phyloP scores from a whole-genome alignment of 169 alveolate genomes.

The Plasmodium gaboni region DNA sequence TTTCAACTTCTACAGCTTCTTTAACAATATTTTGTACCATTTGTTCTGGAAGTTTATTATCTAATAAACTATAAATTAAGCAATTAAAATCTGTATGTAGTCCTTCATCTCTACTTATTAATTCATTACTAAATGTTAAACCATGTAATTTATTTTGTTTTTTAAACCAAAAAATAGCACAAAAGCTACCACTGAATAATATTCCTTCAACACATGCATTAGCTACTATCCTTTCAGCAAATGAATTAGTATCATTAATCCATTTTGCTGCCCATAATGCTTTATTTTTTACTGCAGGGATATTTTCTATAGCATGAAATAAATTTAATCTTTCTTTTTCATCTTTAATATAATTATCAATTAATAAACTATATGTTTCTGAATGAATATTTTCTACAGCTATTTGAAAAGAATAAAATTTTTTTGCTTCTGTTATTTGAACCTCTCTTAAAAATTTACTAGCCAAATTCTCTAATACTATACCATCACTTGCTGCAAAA shows the following conservation, averaged over 20 bases:
- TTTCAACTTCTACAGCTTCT: conserved; percentile 98
- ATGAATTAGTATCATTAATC: conserved; percentile 94
- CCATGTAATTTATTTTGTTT: conserved; percentile 98
- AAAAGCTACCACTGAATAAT: conserved; percentile 97
- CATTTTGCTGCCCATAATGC: conserved; percentile 99
- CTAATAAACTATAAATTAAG: conserved; percentile 93
- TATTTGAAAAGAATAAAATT: conserved; percentile 98
- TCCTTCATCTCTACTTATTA: conserved; percentile 99
- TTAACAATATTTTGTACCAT: conserved; percentile 94
- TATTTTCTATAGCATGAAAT: conserved; percentile 95
- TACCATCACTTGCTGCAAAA: conserved; percentile 99
- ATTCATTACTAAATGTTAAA: conserved; percentile 96
- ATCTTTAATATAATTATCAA: conserved; percentile 93
- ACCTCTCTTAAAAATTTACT: conserved; percentile 95
- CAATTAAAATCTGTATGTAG: conserved; percentile 99
- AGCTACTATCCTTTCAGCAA: conserved; percentile 97
- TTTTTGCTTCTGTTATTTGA: conserved; percentile 97
- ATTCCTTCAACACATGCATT: conserved; percentile 98
- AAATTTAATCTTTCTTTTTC: conserved; percentile 93
- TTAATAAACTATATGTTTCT: conserved; percentile 96
- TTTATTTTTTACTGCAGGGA: conserved; percentile 94
- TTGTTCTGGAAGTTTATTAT: conserved; percentile 91
- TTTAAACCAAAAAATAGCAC: conserved; percentile 99
- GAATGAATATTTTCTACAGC: conserved; percentile 99
- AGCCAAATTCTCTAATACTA: conserved; percentile 98